phyloP scores from a whole-genome alignment of 179 eudicot genomes.

The Corrigiola litoralis region DNA sequence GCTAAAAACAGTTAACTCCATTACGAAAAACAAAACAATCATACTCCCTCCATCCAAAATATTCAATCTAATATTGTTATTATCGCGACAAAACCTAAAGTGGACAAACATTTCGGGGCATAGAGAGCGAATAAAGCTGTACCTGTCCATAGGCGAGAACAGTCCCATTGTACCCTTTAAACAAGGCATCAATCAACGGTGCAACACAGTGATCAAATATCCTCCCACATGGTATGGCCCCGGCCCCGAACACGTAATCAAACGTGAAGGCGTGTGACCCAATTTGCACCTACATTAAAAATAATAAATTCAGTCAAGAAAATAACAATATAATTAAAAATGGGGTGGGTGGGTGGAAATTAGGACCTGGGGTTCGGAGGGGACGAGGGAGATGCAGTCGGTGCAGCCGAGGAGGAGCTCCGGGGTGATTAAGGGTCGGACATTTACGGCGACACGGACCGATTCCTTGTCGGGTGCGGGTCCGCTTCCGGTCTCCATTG shows the following conservation, averaged over 20 bases:
- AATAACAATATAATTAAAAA: background rate
- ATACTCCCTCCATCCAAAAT: too few relatives aligned
- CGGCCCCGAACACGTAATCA: constrained; percentile 77
- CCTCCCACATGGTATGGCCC: constrained; percentile 37
- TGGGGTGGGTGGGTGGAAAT: too few relatives aligned
- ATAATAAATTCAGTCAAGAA: background rate
- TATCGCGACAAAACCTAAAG: background rate
- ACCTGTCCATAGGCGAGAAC: constrained; percentile 99
- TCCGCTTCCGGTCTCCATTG: constrained; percentile 22
- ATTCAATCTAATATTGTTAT: too few relatives aligned
- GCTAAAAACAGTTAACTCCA: too few relatives aligned
- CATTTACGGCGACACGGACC: constrained; percentile 86
- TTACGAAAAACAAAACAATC: too few relatives aligned
- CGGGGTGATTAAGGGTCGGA: constrained; percentile 78
- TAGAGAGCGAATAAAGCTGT: background rate
- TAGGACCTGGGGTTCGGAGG: constrained; percentile 79
- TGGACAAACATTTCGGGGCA: too few relatives aligned
- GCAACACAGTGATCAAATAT: constrained; percentile 75
- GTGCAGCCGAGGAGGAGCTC: constrained; percentile 84
- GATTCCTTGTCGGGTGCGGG: constrained; percentile 30
- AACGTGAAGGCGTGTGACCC: constrained; percentile 83
- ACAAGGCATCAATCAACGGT: constrained; percentile 71
- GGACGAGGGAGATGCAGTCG: constrained; percentile 61
- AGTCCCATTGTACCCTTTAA: constrained; percentile 85
- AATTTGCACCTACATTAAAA: constrained; percentile 60